phyloP scores from a whole-genome alignment of 345 rosid species.

The Eutrema japonicum region DNA sequence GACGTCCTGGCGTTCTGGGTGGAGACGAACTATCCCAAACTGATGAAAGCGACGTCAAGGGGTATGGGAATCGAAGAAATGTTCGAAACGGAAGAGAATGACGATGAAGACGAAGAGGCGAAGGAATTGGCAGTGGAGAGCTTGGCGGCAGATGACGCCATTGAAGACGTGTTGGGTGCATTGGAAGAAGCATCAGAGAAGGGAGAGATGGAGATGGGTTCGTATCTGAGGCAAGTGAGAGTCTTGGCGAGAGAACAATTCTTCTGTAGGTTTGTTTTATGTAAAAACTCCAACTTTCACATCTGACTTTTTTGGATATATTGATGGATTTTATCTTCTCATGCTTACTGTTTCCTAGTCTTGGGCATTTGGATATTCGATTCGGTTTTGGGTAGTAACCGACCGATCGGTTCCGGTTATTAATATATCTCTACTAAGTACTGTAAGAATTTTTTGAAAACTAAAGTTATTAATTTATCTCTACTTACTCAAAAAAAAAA shows the following conservation, averaged over 20 bases:
- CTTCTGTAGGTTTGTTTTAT: constrained; percentile 18
- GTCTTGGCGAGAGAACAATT: constrained; percentile 75
- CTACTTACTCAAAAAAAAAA: no score
- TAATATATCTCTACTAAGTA: no score
- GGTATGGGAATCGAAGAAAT: constrained; percentile 36
- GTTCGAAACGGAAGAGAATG: constrained; percentile 40
- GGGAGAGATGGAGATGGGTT: constrained; percentile 49
- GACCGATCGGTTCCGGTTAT: no score
- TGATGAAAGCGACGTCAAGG: constrained; percentile 1
- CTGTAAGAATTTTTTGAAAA: no score
- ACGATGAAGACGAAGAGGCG: constrained; percentile 14
- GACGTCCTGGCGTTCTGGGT: constrained; percentile 54
- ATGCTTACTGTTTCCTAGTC: no score
- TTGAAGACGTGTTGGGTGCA: constrained; percentile 60
- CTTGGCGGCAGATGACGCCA: constrained; percentile 54
- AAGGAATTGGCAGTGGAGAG: constrained; percentile 38
- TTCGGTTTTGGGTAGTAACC: no score
- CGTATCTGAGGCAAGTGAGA: constrained; percentile 64
- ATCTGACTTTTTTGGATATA: no score
- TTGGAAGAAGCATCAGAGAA: constrained; percentile 57
- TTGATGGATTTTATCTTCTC: no score
- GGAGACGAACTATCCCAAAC: constrained; percentile 37
- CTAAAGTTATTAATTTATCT: no score
- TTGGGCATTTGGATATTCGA: no score
- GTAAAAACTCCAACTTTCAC: not conserved